phyloP scores from a whole-genome alignment of 179 eudicot species.

The Sideroxylon spinosum region DNA sequence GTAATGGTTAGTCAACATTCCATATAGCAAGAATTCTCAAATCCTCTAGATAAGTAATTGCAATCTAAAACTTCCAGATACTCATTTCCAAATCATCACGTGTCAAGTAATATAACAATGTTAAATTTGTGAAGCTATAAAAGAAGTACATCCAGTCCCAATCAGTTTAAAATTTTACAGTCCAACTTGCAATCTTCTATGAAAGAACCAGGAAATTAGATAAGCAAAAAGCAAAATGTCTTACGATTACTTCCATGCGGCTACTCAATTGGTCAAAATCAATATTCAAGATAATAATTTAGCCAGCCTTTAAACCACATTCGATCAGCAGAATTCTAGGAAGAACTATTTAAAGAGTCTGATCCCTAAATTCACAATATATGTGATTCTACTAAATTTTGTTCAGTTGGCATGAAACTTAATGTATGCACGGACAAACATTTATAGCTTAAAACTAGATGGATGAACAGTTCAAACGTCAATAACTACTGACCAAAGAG shows the following conservation, averaged over 20 bases:
- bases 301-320: not conserved
- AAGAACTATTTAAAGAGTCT: not conserved
- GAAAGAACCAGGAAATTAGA: not conserved
- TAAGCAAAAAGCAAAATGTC: not conserved
- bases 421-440: not conserved
- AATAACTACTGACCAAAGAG: too few relatives aligned
- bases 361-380: not conserved
- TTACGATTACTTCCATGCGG: not conserved
- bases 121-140: not conserved
- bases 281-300: not conserved
- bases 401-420: not conserved
- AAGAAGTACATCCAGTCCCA: not conserved
- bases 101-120: not conserved
- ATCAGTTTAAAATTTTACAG: not conserved
- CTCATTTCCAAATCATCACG: not conserved
- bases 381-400: too few relatives aligned
- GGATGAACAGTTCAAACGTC: conserved; percentile 3
- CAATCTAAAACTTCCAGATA: not conserved
- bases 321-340: not conserved
- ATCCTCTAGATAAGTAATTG: not conserved
- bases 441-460: not conserved
- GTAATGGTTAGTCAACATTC: not conserved
- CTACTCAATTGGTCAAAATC: not conserved
- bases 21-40: conserved; percentile 6
- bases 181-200: not conserved